phyloP scores from a whole-genome alignment of 768 basidiomycete species.

The Omphalotus guepiniiformis region DNA sequence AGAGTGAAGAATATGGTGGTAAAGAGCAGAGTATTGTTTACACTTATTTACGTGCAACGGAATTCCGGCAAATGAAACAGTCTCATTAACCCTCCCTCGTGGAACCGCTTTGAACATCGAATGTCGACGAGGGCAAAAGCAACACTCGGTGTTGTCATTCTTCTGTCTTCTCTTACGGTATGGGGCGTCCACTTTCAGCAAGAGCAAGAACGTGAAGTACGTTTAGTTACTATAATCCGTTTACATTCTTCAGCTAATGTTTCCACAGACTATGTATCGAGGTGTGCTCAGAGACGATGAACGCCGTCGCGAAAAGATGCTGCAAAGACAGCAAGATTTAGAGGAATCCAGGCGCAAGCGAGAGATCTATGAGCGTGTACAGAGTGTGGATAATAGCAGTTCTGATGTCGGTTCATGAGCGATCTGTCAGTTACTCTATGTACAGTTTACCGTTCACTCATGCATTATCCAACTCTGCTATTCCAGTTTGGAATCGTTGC shows the following conservation, averaged over 20 bases:
- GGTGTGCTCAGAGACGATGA: conserved; percentile 90
- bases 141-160: conserved; percentile 65
- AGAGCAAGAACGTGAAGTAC: conserved; percentile 74
- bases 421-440: too few species aligned
- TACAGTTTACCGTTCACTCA: too few species aligned
- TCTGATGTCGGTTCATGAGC: too few species aligned
- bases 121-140: conserved; percentile 67
- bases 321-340: conserved; percentile 57
- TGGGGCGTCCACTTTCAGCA: conserved; percentile 92
- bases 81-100: not conserved
- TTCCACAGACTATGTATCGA: conserved; percentile 84
- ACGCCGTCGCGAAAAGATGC: conserved; percentile 68
- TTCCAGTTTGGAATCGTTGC: too few species aligned
- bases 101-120: conserved; percentile 15
- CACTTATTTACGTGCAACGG: not conserved
- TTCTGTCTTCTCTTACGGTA: conserved; percentile 64
- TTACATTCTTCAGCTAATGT: conserved; percentile 8
- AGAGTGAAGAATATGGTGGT: too few species aligned
- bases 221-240: conserved; percentile 11
- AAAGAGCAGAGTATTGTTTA: conserved; percentile 13
- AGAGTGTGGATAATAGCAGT: too few species aligned
- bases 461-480: too few species aligned
- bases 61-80: conserved; percentile 1
- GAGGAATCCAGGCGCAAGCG: conserved; percentile 60
- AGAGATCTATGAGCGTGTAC: conserved; percentile 57